phyloP scores from a whole-genome alignment of 768 basidiomycete genomes.

The Suillus lakei region DNA sequence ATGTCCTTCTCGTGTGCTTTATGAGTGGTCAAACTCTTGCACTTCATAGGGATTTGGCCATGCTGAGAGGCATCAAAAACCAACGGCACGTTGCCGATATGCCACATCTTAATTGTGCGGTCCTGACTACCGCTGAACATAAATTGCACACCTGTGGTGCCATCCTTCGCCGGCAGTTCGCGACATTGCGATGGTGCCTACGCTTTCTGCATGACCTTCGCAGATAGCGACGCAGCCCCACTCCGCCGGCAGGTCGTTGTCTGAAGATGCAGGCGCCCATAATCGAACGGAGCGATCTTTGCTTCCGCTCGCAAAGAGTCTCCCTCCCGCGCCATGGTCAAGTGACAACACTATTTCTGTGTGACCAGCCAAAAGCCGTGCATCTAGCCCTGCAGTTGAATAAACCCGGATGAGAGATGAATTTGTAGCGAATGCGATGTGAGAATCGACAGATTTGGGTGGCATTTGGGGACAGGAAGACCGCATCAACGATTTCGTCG shows the following conservation, averaged over 20 bases:
- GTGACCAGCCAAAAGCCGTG: slow-evolving; percentile 87
- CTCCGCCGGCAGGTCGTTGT: slow-evolving; percentile 13
- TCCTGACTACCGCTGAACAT: slow-evolving; percentile 97
- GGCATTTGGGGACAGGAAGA: slow-evolving; percentile 60
- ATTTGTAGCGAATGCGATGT: slow-evolving; percentile 95
- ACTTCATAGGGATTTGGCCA: slow-evolving; percentile 41
- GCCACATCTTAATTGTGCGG: slow-evolving; percentile 99
- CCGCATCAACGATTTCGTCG: slow-evolving; percentile 94
- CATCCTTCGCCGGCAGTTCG: slow-evolving; percentile 45
- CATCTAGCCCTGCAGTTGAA: slow-evolving; percentile 74
- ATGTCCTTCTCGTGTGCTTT: slow-evolving; percentile 99
- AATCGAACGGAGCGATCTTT: slow-evolving; percentile 90
- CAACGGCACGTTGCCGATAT: slow-evolving; percentile 62
- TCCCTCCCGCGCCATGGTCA: slow-evolving; percentile 67
- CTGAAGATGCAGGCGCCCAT: slow-evolving; percentile 57
- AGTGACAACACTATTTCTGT: slow-evolving; percentile 90
- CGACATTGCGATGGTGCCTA: slow-evolving; percentile 90
- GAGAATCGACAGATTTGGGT: slow-evolving; percentile 55
- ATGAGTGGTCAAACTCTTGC: slow-evolving; percentile 80
- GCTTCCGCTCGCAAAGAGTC: slow-evolving; percentile 86
- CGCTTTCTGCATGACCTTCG: slow-evolving; percentile 92
- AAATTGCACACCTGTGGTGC: slow-evolving; percentile 48
- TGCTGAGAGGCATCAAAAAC: slow-evolving; percentile 32
- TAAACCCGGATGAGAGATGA: slow-evolving; percentile 95
- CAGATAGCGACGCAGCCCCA: slow-evolving; percentile 82